Base-by-base conservation (phyloP, 768 basidiomycete genomes). In the Boletus sp. region DNA sequence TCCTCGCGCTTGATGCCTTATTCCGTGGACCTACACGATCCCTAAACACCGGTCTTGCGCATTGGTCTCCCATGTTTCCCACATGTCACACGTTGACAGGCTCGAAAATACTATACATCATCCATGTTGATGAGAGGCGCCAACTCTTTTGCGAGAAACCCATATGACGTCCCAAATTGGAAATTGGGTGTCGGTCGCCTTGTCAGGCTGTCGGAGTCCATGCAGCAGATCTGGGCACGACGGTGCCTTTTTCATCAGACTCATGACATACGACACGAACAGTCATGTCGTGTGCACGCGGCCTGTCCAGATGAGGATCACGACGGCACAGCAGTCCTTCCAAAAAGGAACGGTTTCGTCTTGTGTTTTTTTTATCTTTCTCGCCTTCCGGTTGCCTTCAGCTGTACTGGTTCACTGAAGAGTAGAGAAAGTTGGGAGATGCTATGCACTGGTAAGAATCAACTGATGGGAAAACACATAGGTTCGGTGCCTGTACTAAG, bases 71-170 rank as follows among this genome's bases (percentile, higher is more conserved):
- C 18, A 37, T 56, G 28, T 51, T 20, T 45, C 44, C 17, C 36
- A 45, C 30, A 37, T 44, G 42, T 50, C 50, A 29, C 14, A 24
- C 29, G 18, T 47, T 12, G 30, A 29, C 45, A 9, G 37, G 2
- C 39, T 47, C 29, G 49, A 54, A 47, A 52, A 64, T 56, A 53
- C 33, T 42, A 52, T 63, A 51, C 24, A 52, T 47, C 28, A 36
- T 28, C 6, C 14, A 33, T 63, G 32, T 62, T 51, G 35, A 47
- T 11, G 30, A 14, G 24, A 24, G 24, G 17, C 15, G 11, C 15
- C 40, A 28, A 17, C n/a, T 5, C 9, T 14, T 33, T 47, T 10
- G 5, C 24, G 29, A 41, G 29, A n/a, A 7, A 30, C 9, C 48
- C 44, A 52, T 47, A 30, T 49, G 20, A 4, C 28, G 45, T 39